Base-by-base conservation (phyloP, 2,329 filamentous ascomycete species). In the Cucurbitaria berberidis region DNA sequence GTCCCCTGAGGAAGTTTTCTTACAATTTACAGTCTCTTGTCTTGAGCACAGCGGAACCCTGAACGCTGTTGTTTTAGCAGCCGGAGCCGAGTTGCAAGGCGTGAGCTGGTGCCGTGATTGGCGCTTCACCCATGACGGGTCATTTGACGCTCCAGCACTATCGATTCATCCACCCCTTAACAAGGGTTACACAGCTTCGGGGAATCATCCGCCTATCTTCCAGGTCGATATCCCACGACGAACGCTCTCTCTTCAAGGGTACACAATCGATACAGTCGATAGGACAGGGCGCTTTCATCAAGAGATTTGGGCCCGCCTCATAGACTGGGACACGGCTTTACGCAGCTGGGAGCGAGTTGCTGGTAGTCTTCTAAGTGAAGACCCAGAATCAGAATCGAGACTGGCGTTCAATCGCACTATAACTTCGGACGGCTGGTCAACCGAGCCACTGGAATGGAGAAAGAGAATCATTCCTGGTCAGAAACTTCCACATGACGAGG, bases 41-140 rank as follows among this genome's bases (percentile, higher is more conserved):
- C 34, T 56, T 5, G 11, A 27, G 18, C 19, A 42, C 34, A 42
- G 45, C 22, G 21, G 24, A n/a, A 39, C 45, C n/a, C 19, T 53
- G 16, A 40, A 27, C n/a, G 24, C 45, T 16, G 27, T 56, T n/a
- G 27, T 36, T 9, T 16, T 45, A 8, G 48, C 48, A 16, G 13
- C 16, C 26, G 35, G 45, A 5, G 21, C 34, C 2, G 18, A 45
- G 16, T 13, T 53, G 3, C 44, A 34, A 26, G 16, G 11, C 11
- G 30, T 35, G n/a, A 53, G 55, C 29, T 59, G 48, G 52, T 56
- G 49, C 39, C 45, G 48, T 9, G 42, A 56, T 24, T 56, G 43
- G 34, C 13, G 42, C 32, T 29, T 53, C 30, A 48, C 22, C 18
- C 18, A 42, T n/a, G 38, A 49, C 27, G 46, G 46, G 6, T 21